phyloP scores from a whole-genome alignment of 352 stramenopile species.

The Pythium grandisporangium region DNA sequence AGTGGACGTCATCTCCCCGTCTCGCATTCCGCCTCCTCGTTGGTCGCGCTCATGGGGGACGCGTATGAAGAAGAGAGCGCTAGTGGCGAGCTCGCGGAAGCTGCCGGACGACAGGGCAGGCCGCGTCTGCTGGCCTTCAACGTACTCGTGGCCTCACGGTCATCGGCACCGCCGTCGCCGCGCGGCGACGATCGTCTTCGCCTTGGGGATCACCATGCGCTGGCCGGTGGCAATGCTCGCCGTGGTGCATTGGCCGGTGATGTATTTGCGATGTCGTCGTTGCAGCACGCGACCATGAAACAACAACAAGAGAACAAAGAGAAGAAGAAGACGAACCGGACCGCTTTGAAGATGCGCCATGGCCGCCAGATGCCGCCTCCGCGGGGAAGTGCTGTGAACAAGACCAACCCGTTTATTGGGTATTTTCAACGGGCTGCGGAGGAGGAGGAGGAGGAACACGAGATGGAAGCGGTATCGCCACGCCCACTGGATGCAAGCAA shows the following conservation, averaged over 20 bases:
- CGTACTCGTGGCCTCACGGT: constrained; percentile 3
- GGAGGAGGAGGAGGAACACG: too few species aligned
- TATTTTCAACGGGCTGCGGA: constrained; percentile 57
- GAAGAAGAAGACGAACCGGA: constrained; percentile 19
- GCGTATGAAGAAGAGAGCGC: neutral
- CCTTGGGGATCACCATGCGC: constrained; percentile 9
- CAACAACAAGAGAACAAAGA: constrained; percentile 1
- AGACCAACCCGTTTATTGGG: constrained; percentile 83
- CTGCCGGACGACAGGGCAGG: neutral
- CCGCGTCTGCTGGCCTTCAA: constrained; percentile 11
- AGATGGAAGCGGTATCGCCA: too few species aligned
- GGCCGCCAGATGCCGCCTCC: too few species aligned
- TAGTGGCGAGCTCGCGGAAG: neutral
- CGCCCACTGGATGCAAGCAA: too few species aligned
- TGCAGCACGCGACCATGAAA: neutral
- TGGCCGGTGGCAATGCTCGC: constrained; percentile 5
- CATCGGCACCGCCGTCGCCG: constrained; percentile 8
- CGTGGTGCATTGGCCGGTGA: constrained; percentile 1
- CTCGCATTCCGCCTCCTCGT: constrained; percentile 14
- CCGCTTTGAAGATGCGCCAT: too few species aligned
- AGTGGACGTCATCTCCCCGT: constrained; percentile 28
- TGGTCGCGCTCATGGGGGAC: constrained; percentile 14
- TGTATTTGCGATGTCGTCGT: too few species aligned
- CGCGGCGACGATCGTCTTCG: constrained; percentile 8
- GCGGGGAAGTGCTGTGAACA: constrained; percentile 54